These are phyloP conservation scores for Hanseniaspora taiwanica DNA, from an alignment of 805 yeast genomes.

Conservation along the genomic window DNA sequence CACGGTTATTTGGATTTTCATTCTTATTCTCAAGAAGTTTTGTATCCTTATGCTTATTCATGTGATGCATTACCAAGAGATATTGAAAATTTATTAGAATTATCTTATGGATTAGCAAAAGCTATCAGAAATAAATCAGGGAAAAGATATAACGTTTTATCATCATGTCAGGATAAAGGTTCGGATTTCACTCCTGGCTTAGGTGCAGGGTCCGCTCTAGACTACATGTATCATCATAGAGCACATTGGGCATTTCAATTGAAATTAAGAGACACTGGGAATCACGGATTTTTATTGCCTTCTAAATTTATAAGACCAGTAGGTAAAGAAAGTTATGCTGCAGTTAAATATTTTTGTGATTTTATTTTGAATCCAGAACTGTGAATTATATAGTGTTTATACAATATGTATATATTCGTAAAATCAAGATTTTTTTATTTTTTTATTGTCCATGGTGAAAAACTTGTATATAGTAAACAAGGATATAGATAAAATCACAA, in stretches of 20 bases:
- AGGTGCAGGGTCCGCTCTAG: conserved; percentile 72
- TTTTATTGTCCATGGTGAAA: conserved; percentile 5
- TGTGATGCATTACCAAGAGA: conserved; percentile 66
- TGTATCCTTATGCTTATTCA: conserved; percentile 73
- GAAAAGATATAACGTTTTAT: conserved; percentile 50
- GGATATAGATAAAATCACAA: conserved; percentile 5
- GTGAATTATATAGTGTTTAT: conserved; percentile 7
- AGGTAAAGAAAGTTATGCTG: conserved; percentile 59
- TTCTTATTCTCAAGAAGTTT: conserved; percentile 71
- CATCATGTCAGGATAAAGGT: conserved; percentile 72
- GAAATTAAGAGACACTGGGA: conserved; percentile 69
- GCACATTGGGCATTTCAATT: conserved; percentile 80
- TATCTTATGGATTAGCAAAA: conserved; percentile 70
- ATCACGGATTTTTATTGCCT: conserved; percentile 74
- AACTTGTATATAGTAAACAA: conserved; percentile 6
- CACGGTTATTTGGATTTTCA: conserved; percentile 75
- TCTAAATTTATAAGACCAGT: conserved; percentile 57
- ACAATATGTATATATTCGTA: too few relatives aligned
- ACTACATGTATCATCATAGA: conserved; percentile 69
- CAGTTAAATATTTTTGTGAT: conserved; percentile 52
- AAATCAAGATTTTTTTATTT: too few relatives aligned
- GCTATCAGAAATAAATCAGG: conserved; percentile 55
- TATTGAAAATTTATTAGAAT: conserved; percentile 64
- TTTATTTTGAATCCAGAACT: conserved; percentile 34
- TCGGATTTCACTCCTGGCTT: conserved; percentile 58